Evolutionary conservation across 352 stramenopile genomes (phyloP), one percentile per base, ranked within the genome.

Genomic region (Nothophytophthora sp.): DNA sequence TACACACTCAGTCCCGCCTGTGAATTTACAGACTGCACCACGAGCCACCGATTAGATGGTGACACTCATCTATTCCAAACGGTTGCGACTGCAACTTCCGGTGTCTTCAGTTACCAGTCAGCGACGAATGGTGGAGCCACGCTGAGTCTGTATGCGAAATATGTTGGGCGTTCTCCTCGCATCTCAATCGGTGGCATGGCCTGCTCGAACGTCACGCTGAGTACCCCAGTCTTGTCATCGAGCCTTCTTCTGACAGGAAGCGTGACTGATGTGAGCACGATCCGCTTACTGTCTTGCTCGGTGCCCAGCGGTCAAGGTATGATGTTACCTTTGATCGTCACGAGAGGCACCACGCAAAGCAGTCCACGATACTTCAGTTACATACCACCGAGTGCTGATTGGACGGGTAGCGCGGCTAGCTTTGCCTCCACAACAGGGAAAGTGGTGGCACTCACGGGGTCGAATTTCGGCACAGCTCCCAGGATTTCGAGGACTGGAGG

Each of bases 111-210:
- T 15, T 70, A 87, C 18, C 56, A 74, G 13, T 67, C 76, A 0
- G 65, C 63, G 7, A 83, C 76, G 2, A 42, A 38, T 18, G 76
- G 76, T 7, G 76, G 76, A 3, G 76, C 73, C 12, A 72, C 49
- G 3, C 36, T 87, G 19, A 74, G 43, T 47, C 38, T 87, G 20
- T 77, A 85, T 37, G 73, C 72, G 13, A 87, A 83, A 23, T 83
- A 71, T 30, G 62, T 83, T 47, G 76, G 76, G 34, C 67, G 63
- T 6, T 78, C 50, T 50, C 71, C 76, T 15, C 33, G 24, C 1
- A 47, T 87, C 15, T 62, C 51, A 3, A 45, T 87, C 10, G 68
- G 70, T 7, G 38, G 12, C 25, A 65, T 22, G 9, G 6, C 8
- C 0, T 87, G 76, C 36, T 60, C 42, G 2, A 81, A 73, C 35